phyloP scores from a whole-genome alignment of 441 rosid genomes.

The Mallotus japonicus region DNA sequence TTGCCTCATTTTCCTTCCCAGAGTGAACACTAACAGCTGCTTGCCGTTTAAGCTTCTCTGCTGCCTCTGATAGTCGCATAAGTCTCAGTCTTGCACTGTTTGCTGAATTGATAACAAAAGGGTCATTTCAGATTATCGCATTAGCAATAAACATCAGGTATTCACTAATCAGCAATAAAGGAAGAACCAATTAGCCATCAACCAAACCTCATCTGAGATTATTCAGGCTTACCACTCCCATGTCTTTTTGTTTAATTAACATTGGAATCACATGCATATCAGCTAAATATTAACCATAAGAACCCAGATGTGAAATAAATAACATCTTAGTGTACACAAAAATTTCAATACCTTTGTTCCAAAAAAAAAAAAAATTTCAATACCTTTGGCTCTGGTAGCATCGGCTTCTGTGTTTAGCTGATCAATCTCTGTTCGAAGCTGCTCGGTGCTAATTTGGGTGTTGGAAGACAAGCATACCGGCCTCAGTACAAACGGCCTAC shows the following conservation, averaged over 20 bases:
- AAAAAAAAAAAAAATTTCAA: too few species aligned
- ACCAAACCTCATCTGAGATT: not conserved
- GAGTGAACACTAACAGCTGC: slow-evolving; percentile 59
- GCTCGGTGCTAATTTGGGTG: slow-evolving; percentile 35
- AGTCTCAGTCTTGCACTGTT: slow-evolving; percentile 68
- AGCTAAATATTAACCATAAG: not conserved
- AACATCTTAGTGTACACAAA: not conserved
- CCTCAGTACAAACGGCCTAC: slow-evolving; percentile 25
- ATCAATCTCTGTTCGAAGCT: slow-evolving; percentile 62
- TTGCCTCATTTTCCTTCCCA: slow-evolving; percentile 74
- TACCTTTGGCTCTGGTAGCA: slow-evolving; percentile 50
- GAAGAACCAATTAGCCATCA: not conserved
- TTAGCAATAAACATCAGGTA: too few species aligned
- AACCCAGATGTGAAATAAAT: not conserved
- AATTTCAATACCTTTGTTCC: slow-evolving; percentile 29
- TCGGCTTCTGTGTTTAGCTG: slow-evolving; percentile 70
- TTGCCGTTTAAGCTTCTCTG: slow-evolving; percentile 71
- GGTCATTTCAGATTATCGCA: not conserved
- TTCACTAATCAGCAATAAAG: not conserved
- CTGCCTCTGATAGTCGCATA: slow-evolving; percentile 77
- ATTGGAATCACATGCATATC: not conserved
- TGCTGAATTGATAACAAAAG: slow-evolving; percentile 38
- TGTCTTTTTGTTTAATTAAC: not conserved
- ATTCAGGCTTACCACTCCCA: not conserved
- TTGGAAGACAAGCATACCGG: slow-evolving; percentile 39